Percentiles rank a stretch among this genome's conserved stretches.
These are phyloP conservation scores for Sporodiniella umbellata DNA, from an alignment of 371 early-diverging fungal genomes.

Conservation along the genomic window DNA sequence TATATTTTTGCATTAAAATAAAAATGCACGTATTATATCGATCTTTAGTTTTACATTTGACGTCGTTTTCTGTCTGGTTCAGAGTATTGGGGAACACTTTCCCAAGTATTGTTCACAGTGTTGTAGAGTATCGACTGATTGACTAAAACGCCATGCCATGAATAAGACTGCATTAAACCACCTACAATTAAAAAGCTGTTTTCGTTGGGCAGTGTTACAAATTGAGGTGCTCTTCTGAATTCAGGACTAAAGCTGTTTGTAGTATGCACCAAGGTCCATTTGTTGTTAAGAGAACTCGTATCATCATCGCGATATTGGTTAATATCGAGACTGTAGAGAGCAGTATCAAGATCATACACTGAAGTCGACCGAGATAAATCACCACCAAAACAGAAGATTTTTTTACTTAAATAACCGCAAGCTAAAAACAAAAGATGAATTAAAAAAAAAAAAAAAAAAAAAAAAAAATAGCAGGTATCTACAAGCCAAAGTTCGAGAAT, in stretches of 20 bases:
- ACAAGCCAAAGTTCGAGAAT: slow-evolving; percentile 1
- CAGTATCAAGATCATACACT: background rate
- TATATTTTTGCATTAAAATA: no score
- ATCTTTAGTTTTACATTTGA: slow-evolving; percentile 9
- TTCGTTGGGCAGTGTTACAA: background rate
- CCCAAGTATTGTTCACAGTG: slow-evolving; percentile 5
- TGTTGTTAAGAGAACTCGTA: background rate
- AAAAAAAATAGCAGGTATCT: background rate
- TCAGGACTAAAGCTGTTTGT: background rate
- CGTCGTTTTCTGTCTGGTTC: background rate
- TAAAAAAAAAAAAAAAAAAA: background rate
- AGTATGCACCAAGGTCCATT: no score
- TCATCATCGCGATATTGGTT: background rate
- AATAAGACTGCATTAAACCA: background rate
- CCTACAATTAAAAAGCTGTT: slow-evolving; percentile 1
- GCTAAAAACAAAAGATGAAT: no score
- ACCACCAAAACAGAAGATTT: slow-evolving; percentile 10
- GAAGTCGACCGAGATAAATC: background rate
- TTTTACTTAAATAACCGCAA: slow-evolving; percentile 1
- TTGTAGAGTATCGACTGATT: slow-evolving; percentile 8
- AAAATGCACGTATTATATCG: no score
- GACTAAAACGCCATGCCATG: background rate
- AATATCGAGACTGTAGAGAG: background rate
- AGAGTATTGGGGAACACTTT: slow-evolving; percentile 1
- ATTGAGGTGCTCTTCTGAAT: background rate